Evolutionary conservation across 805 yeast genomes (phyloP).

Genomic region (Saccharomycopsis vini): DNA sequence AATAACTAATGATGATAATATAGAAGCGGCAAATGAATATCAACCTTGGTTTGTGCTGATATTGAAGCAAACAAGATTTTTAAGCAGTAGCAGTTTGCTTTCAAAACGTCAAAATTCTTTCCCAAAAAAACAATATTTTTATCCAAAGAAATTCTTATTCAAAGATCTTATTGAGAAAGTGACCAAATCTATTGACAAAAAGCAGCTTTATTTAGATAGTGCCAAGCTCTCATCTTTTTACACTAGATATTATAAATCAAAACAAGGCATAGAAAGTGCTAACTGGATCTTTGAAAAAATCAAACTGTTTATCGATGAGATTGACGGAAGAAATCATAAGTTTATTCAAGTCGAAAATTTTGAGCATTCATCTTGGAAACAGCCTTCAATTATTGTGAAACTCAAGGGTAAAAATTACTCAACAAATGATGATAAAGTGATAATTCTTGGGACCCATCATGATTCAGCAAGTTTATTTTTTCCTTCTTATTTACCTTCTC

Average conservation of each 20-base stretch:
- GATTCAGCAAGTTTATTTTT: slow-evolving; percentile 72
- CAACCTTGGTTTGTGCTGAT: no score
- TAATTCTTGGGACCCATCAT: slow-evolving; percentile 83
- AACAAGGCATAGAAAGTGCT: slow-evolving; percentile 62
- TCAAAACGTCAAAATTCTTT: no score
- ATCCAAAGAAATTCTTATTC: neutral
- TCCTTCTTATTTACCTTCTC: slow-evolving; percentile 63
- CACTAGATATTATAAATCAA: slow-evolving; percentile 69
- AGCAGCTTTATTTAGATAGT: slow-evolving; percentile 34
- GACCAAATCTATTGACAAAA: neutral
- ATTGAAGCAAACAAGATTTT: no score
- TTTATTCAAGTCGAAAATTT: slow-evolving; percentile 40
- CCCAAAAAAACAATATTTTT: slow-evolving; percentile 23
- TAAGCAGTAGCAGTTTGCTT: no score
- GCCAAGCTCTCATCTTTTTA: slow-evolving; percentile 58
- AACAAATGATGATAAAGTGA: slow-evolving; percentile 35
- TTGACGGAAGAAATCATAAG: slow-evolving; percentile 24
- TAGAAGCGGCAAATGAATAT: no score
- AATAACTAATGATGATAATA: no score
- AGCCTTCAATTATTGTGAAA: slow-evolving; percentile 62
- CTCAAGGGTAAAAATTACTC: slow-evolving; percentile 41
- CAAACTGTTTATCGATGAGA: slow-evolving; percentile 24
- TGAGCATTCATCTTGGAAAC: slow-evolving; percentile 71
- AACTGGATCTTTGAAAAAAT: slow-evolving; percentile 55
- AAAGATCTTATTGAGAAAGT: neutral